Evolutionary conservation across 306 rosid genomes (phyloP), one percentile per base, ranked within the genome.

Genomic region (Malus domestica): DNA sequence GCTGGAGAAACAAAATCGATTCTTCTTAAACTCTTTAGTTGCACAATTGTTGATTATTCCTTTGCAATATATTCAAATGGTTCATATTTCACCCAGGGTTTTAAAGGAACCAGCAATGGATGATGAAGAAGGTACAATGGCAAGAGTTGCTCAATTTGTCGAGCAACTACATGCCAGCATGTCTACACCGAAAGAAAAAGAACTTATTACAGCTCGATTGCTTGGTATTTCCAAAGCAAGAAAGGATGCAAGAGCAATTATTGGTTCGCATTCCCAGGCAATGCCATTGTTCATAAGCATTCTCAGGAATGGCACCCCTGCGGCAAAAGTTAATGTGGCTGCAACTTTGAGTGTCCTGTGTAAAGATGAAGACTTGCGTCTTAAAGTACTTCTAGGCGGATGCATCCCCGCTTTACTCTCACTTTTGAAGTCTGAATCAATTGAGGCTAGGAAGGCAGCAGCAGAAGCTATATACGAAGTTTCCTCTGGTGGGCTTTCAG

Each of bases 401-500:
- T 95, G 98, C 84, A 92, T 95, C 77, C 98, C 98, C 1, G 97
- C 97, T 11, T 86, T 95, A 83, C 93, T 95, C 71, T 88, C 96
- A 71, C 91, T 95, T 79, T 83, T 95, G 85, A 92, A 87, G 82
- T 89, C 93, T 78, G 92, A 90, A 87, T 85, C 89, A 58, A 83
- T 86, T 14, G 90, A 90, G 70, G 96, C 93, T 25, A 89, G 96
- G 83, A 95, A 89, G 88, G 97, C 97, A 16, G 97, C 97, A 40
- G 97, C 96, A 23, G 98, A 95, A 86, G 97, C 98, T 63, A 89
- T 95, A 80, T 92, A 85, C 80, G 97, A 95, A 88, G 98, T 95
- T 86, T 95, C 98, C 75, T 84, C 93, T 19, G 93, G 92, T 45
- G 92, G 92, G 71, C 97, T 95, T 80, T 95, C 90, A 35, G 91